Evolutionary conservation across 352 stramenopile genomes (phyloP).

Genomic region (Lagenidium giganteum): DNA sequence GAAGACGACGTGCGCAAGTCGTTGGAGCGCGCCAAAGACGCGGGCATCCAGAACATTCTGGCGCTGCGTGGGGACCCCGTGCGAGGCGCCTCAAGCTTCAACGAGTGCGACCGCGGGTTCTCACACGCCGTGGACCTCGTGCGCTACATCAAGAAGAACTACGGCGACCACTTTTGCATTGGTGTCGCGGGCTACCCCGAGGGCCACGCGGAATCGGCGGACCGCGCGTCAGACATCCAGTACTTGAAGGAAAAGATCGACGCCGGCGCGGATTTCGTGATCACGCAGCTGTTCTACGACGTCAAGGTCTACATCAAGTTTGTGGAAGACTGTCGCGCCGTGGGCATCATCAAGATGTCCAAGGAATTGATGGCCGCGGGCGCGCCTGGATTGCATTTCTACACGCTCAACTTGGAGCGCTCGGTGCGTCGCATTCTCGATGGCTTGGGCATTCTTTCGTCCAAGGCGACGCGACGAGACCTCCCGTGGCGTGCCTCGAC

Average conservation of each 20-base stretch:
- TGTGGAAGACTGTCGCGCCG: constrained; percentile 84
- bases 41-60: constrained; percentile 98
- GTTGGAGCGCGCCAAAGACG: constrained; percentile 86
- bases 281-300: constrained; percentile 99
- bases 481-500: constrained; percentile 92
- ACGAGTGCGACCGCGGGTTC: constrained; percentile 90
- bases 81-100: constrained; percentile 84
- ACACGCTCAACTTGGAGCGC: constrained; percentile 93
- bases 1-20: constrained; percentile 90
- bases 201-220: constrained; percentile 90
- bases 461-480: constrained; percentile 52
- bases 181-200: constrained; percentile 98
- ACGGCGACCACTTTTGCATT: constrained; percentile 96
- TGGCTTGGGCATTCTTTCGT: constrained; percentile 42
- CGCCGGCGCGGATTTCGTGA: constrained; percentile 97
- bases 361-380: constrained; percentile 89
- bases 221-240: constrained; percentile 90
- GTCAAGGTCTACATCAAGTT: constrained; percentile 93
- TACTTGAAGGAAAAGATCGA: constrained; percentile 98
- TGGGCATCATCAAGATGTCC: constrained; percentile 95
- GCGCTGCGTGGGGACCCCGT: constrained; percentile 96
- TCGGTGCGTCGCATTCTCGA: constrained; percentile 88
- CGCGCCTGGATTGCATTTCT: constrained; percentile 89
- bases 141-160: constrained; percentile 93
- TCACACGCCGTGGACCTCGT: constrained; percentile 96